Conservation (phyloP, 1,284 basidiomycete genomes). For the Pseudozyma thailandica region DNA sequence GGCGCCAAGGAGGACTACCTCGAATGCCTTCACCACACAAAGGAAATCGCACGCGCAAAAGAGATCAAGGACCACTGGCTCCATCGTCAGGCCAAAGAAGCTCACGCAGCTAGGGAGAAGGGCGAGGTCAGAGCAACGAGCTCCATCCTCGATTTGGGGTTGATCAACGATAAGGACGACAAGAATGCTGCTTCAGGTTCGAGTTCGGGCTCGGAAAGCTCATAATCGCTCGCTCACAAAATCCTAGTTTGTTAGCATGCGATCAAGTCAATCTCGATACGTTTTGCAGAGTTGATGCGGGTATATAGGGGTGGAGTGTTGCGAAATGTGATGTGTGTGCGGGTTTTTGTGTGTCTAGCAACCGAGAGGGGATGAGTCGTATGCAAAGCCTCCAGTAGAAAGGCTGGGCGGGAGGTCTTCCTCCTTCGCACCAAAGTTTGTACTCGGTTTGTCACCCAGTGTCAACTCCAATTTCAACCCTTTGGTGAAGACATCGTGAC, state of each 20-base stretch:
- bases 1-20: slow-evolving; percentile 86
- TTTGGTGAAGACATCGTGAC: slow-evolving; percentile 30
- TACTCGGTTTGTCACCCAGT: slow-evolving; percentile 20
- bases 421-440: slow-evolving; percentile 9
- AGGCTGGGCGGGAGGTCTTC: slow-evolving; percentile 42
- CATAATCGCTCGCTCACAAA: background rate
- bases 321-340: background rate
- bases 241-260: no score
- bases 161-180: slow-evolving; percentile 39
- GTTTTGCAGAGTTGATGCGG: no score
- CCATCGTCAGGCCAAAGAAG: slow-evolving; percentile 53
- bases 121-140: slow-evolving; percentile 60
- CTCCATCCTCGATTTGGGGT: slow-evolving; percentile 51
- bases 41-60: slow-evolving; percentile 73
- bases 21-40: slow-evolving; percentile 89
- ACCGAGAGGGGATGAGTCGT: slow-evolving; percentile 13
- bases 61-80: slow-evolving; percentile 61
- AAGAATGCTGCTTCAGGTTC: background rate
- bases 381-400: slow-evolving; percentile 31
- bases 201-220: slow-evolving; percentile 9
- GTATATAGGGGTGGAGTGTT: background rate
- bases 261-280: no score
- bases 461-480: slow-evolving; percentile 26
- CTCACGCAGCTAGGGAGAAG: slow-evolving; percentile 51
- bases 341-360: slow-evolving; percentile 24